Conservation (phyloP, 2,329 filamentous ascomycete genomes). For the Neofusicoccum ribis region DNA sequence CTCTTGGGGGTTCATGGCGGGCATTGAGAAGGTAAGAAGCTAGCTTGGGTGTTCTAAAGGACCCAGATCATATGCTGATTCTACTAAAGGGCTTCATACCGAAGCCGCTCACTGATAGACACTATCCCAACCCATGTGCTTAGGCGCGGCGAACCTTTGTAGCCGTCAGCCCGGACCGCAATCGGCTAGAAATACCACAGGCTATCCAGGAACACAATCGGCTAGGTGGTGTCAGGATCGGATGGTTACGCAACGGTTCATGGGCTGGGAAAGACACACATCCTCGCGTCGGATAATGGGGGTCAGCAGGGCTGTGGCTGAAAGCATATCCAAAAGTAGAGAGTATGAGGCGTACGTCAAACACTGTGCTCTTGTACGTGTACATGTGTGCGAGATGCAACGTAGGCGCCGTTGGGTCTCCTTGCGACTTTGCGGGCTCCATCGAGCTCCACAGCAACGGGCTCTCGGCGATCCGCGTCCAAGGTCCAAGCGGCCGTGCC, state of each 20-base stretch:
- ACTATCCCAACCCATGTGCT: conserved; percentile 2
- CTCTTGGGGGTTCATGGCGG: conserved; percentile 45
- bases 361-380: not conserved
- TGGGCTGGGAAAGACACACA: no score
- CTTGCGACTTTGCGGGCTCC: not conserved
- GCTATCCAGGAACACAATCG: no score
- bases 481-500: not conserved
- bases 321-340: not conserved
- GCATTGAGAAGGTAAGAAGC: conserved; percentile 37
- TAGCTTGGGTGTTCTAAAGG: not conserved
- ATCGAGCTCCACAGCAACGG: not conserved
- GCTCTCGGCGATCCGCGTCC: conserved; percentile 7
- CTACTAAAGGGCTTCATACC: conserved; percentile 12
- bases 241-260: no score
- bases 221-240: no score
- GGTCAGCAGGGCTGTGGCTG: not conserved
- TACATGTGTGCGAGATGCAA: not conserved
- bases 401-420: not conserved
- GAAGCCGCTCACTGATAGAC: not conserved
- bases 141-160: not conserved
- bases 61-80: not conserved
- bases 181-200: no score
- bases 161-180: no score
- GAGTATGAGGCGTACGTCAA: not conserved
- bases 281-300: no score